Evolutionary conservation across 129 eudicot genomes (phyloP), one percentile per base, ranked within the genome.

Genomic region (Smallanthus sonchifolius): DNA sequence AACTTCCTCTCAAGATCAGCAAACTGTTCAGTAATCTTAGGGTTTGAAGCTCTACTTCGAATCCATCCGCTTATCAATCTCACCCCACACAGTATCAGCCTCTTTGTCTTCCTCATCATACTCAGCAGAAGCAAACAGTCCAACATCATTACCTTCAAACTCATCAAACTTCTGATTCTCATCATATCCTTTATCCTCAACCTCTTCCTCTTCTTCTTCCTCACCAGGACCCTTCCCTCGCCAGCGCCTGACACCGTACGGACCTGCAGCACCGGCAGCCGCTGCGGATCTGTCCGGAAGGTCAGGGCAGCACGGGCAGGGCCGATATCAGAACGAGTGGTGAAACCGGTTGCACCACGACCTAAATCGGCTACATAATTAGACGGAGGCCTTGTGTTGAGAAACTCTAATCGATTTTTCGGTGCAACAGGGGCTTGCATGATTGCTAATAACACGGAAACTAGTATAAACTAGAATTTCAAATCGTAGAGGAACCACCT

Each of bases 271-370:
- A 15, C 86, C 88, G 1, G 70, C 81, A 8, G 77, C 77, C 0
- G 87, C 82, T 0, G 94, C 92, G 2, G 94, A 84, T 10, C 96
- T 69, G 70, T 92, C 96, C 0, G 97, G 98, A 6, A 93, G 83
- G 47, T 93, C 97, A 4, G 96, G 11, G 96, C 96, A 6, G 98
- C 95, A 48, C 98, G 92, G 54, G 98, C 98, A 0, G 97, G 98
- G 6, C 98, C 98, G 35, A 93, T 93, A 90, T 93, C 98, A 1
- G 98, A 93, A 24, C 97, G 89, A 11, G 98, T 93, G 2, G 98
- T 93, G 84, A 93, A 93, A 17, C 98, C 98, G 0, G 96, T 93
- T 1, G 98, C 98, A 13, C 97, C 98, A 83, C 98, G 98, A 2
- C 98, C 98, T 70, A 94, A 75, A 11, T 97, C 98, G 0, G 97